Base-by-base conservation (phyloP, 179 eudicot genomes). In the Camellia oleifera region DNA sequence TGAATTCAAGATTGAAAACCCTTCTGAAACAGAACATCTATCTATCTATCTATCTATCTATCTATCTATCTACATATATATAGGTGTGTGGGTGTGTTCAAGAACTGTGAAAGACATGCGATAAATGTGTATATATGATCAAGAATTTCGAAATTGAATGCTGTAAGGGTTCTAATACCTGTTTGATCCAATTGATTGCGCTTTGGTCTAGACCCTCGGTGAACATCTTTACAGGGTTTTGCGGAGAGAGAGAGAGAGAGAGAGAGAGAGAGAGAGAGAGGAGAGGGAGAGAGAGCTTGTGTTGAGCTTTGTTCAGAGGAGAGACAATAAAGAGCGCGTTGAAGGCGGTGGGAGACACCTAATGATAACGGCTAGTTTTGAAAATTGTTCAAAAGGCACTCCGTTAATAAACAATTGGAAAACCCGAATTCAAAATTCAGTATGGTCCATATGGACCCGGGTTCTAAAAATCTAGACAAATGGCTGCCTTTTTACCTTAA, bases 141-240 rank as follows among this genome's bases (percentile, higher is more conserved):
- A 66, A 48, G 58, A 66, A 77, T 7, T 5, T 14, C 4, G 63
- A 58, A 45, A 48, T 5, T 20, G 45, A 3, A 45, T 2, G 45
- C 4, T 62, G 20, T 8, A 1, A 71, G 4, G 20, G 50, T 46
- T 45, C 50, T 40, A 12, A 0, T 85, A 91, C 97, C 95, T 91
- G 89, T 48, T 89, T 93, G 85, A 93, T 74, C 97, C 97, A 91
- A 78, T 83, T 88, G 81, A 91, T 89, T 52, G 95, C 95, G 18
- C 74, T 84, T 75, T 93, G 90, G 82, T 93, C 97, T 61, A 93
- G 83, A 17, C 97, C 97, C 71, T 93, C 92, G 1, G 97, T 92
- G 78, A 93, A 93, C 97, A 93, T 90, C 79, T 75, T 85, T 54
- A 7, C 74, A 4, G 50, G 15, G 72, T 17, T 23, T 7, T 2